Evolutionary conservation across 164 flowering plant genomes (phyloP).

Genomic region (Stephania japonica): DNA sequence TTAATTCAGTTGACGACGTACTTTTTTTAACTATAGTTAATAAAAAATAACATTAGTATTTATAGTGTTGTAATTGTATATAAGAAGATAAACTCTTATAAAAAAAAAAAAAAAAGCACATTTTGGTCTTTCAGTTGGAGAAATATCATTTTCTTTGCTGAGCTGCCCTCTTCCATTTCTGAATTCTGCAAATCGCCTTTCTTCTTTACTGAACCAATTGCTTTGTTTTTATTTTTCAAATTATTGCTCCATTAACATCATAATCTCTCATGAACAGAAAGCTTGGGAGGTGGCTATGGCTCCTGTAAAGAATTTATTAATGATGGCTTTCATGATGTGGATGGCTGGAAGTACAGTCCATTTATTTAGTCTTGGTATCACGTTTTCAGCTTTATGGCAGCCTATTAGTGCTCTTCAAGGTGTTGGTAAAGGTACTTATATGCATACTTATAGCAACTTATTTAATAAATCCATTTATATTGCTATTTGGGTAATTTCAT

Average conservation of each 20-base stretch:
- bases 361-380: constrained; percentile 95
- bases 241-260: background rate
- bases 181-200: background rate
- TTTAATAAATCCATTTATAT: background rate
- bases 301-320: constrained; percentile 84
- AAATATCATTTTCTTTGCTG: background rate
- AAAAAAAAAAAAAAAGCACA: too few species aligned
- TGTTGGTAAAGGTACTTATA: constrained; percentile 74
- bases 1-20: too few species aligned
- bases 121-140: background rate
- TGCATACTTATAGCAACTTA: background rate
- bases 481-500: background rate
- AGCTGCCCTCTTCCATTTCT: background rate
- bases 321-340: constrained; percentile 99
- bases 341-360: constrained; percentile 99
- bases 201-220: background rate
- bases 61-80: too few species aligned
- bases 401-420: constrained; percentile 95
- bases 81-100: background rate
- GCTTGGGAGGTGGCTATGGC: constrained; percentile 99
- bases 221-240: background rate
- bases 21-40: too few species aligned
- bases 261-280: constrained; percentile 49
- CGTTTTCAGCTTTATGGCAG: constrained; percentile 98
- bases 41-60: too few species aligned